A percentile compares a stretch with the other conserved stretches of the same genome.
phyloP scores from a whole-genome alignment of 768 basidiomycete species.

The Dictyophora rubrovolvata region DNA sequence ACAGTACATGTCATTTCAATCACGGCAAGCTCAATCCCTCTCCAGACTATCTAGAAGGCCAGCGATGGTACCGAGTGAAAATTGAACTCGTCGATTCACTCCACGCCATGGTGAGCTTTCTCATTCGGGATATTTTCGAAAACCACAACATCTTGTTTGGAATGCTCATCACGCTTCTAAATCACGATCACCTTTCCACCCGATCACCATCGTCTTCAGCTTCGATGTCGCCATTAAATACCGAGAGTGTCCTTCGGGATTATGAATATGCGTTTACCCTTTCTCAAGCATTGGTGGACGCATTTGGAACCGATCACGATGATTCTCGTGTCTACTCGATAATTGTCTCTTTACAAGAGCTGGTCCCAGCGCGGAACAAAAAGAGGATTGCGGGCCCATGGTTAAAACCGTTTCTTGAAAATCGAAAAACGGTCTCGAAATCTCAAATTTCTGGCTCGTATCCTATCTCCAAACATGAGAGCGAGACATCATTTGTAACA shows the following conservation, averaged over 20 bases:
- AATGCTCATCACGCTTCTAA: conserved; percentile 48
- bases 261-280: conserved; percentile 63
- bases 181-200: conserved; percentile 13
- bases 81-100: neutral
- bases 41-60: neutral
- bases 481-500: too few species aligned
- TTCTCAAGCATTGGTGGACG: conserved; percentile 35
- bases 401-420: neutral
- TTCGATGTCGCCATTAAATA: conserved; percentile 36
- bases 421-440: neutral
- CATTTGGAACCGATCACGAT: conserved; percentile 34
- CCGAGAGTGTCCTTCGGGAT: conserved; percentile 57
- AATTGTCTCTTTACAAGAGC: conserved; percentile 36
- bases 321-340: conserved; percentile 51
- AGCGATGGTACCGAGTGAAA: neutral
- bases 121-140: neutral
- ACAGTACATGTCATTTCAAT: neutral
- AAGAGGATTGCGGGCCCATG: conserved; percentile 2
- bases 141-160: conserved; percentile 27
- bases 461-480: conserved; percentile 36
- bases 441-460: conserved; percentile 55
- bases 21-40: neutral
- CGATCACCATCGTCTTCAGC: conserved; percentile 26
- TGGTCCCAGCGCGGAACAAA: conserved; percentile 21
- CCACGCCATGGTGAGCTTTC: neutral